Evolutionary conservation across 805 yeast species (phyloP), one percentile per base, ranked within the genome.

Genomic region (Candida sanyiensis): DNA sequence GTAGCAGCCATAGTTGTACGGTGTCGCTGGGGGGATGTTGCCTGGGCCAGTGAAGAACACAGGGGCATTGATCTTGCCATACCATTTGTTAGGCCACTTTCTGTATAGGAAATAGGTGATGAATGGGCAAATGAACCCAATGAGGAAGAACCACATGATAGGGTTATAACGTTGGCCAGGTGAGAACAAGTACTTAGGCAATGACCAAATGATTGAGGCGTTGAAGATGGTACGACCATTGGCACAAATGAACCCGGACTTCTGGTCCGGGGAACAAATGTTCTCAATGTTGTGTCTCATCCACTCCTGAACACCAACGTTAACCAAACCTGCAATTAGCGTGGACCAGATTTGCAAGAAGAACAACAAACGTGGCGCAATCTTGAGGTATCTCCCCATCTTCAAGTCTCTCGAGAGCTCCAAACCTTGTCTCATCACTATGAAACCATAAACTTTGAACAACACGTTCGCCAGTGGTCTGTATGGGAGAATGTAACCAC

Each of bases 11-110:
- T 78, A 78, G 56, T 77, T 78, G 57, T 78, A 80, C 21, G 83
- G 77, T 6, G 87, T 77, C 25, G 83, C 80, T 31, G 89, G 88
- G 12, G 90, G 88, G 49, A 80, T 75, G 48, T 68, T 66, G 27
- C 78, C 80, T 12, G 73, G 58, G 6, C 75, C 70, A 16, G 70
- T 62, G 50, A 83, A 70, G 38, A 84, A 79, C 8, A 80, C 78
- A 0, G 88, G 85, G 3, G 79, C 73, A 39, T 73, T 75, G 43
- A 74, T 63, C 44, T 67, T 63, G 18, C 58, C 57, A 23, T 54
- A 38, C 37, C 43, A 68, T 16, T 46, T 50, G 33, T 49, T 46
- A 17, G 66, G 67, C 33, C 46, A 45, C 35, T 39, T 45, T 45
- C 48, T 52, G 43, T 59, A 57, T 13, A 58, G 19, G 15, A 42